These are phyloP conservation scores for Leccinum fuscescens DNA, from an alignment of 1,284 basidiomycete species.

Conservation along the genomic window DNA sequence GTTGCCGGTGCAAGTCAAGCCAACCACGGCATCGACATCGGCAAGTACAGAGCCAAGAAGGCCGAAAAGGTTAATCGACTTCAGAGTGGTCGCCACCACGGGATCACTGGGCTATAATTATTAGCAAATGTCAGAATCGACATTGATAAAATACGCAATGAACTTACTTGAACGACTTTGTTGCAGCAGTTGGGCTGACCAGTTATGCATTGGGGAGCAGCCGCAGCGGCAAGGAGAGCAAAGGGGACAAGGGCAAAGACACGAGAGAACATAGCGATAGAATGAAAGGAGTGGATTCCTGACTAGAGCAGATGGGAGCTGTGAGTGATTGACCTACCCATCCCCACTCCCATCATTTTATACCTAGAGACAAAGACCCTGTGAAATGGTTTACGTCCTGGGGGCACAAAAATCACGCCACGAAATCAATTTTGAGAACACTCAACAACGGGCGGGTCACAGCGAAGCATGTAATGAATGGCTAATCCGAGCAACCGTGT, in stretches of 20 bases:
- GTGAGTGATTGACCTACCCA: background rate
- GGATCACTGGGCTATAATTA: background rate
- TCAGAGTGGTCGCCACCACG: no score
- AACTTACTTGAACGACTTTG: background rate
- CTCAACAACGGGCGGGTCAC: no score
- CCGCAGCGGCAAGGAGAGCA: background rate
- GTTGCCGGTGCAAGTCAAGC: background rate
- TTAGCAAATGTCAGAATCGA: background rate
- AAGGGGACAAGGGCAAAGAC: background rate
- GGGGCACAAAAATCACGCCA: no score
- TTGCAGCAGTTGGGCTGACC: background rate
- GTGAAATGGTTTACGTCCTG: background rate
- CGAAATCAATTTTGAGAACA: no score
- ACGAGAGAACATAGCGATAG: background rate
- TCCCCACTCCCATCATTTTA: background rate
- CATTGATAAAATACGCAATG: background rate
- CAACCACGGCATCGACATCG: background rate
- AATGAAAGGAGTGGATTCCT: background rate
- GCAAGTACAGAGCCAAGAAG: background rate
- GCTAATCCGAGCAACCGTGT: no score
- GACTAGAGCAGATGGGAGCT: background rate
- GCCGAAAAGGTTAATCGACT: background rate
- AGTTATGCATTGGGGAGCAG: background rate
- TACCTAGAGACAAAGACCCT: background rate
- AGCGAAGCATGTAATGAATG: no score